Conservation (phyloP, 208 protist species). For the Angomonas ambiguus region DNA sequence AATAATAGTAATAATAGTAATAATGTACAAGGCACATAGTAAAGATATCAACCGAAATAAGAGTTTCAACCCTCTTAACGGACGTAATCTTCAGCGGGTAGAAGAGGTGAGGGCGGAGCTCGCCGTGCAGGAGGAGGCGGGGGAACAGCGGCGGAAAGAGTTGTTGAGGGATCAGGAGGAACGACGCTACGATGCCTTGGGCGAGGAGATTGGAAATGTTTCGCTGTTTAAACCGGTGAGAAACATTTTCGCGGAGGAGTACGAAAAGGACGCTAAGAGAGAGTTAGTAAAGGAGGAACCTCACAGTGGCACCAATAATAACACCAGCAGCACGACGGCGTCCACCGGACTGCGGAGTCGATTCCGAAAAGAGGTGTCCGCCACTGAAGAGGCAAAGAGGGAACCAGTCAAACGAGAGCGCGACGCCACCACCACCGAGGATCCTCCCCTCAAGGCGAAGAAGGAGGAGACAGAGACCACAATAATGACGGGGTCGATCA, state of each 20-base stretch:
- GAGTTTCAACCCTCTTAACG: slow-evolving; percentile 84
- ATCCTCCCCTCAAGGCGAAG: slow-evolving; percentile 12
- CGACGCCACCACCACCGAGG: neutral
- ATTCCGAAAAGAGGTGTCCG: neutral
- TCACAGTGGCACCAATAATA: no score
- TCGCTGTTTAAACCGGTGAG: slow-evolving; percentile 20
- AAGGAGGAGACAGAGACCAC: neutral
- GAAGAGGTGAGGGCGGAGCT: slow-evolving; percentile 52
- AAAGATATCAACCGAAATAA: slow-evolving; percentile 91
- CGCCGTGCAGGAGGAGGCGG: slow-evolving; percentile 26
- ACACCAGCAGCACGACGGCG: neutral
- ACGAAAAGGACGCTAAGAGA: slow-evolving; percentile 9
- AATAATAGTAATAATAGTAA: no score
- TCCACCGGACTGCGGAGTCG: neutral
- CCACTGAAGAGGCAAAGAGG: slow-evolving; percentile 10
- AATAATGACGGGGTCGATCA: neutral
- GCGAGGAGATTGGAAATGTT: slow-evolving; percentile 4
- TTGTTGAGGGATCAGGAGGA: slow-evolving; percentile 70
- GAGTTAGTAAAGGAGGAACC: no score
- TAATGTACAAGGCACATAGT: slow-evolving; percentile 83
- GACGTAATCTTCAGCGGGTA: slow-evolving; percentile 62
- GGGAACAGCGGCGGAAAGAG: slow-evolving; percentile 39
- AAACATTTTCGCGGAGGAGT: slow-evolving; percentile 69
- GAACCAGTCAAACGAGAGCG: neutral
- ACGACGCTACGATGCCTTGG: slow-evolving; percentile 71